Conservation (phyloP, 2,329 filamentous ascomycete genomes). For the Aspergillus chevalieri region DNA sequence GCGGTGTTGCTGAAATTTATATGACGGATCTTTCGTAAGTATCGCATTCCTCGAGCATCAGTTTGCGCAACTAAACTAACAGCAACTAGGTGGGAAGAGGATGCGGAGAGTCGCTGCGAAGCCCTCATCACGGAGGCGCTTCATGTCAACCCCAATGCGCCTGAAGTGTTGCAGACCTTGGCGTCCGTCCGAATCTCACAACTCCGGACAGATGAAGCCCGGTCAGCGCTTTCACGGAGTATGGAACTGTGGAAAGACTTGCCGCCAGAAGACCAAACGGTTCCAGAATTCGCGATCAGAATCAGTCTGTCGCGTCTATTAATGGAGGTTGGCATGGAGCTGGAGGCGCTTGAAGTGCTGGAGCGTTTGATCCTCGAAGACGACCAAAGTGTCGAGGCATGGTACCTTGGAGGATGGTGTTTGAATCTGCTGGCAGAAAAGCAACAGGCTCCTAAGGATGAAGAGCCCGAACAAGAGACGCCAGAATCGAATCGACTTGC, state of each 20-base stretch:
- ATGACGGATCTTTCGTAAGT: slow-evolving; percentile 91
- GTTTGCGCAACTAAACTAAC: slow-evolving; percentile 7
- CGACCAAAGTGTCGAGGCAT: slow-evolving; percentile 88
- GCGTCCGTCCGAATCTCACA: slow-evolving; percentile 93
- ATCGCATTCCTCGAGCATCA: not conserved
- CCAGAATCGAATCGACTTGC: slow-evolving; percentile 51
- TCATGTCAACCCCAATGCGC: slow-evolving; percentile 69
- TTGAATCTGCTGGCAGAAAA: slow-evolving; percentile 61
- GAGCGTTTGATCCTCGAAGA: slow-evolving; percentile 81
- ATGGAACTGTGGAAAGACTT: slow-evolving; percentile 77
- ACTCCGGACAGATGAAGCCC: slow-evolving; percentile 68
- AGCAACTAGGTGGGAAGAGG: slow-evolving; percentile 61
- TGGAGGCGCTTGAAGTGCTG: slow-evolving; percentile 76
- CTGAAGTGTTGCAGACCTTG: slow-evolving; percentile 91
- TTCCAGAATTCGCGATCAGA: slow-evolving; percentile 80
- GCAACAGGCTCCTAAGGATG: slow-evolving; percentile 34
- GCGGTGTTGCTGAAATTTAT: slow-evolving; percentile 91
- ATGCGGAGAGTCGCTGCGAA: slow-evolving; percentile 86
- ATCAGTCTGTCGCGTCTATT: slow-evolving; percentile 78
- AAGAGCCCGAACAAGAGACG: slow-evolving; percentile 27
- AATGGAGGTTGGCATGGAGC: slow-evolving; percentile 83
- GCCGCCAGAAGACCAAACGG: slow-evolving; percentile 60
- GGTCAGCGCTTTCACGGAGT: slow-evolving; percentile 69
- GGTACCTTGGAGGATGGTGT: slow-evolving; percentile 96
- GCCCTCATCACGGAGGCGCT: slow-evolving; percentile 83